Evolutionary conservation across 2,329 filamentous ascomycete genomes (phyloP), one percentile per base, ranked within the genome.

Genomic region (Nothophoma quercina): DNA sequence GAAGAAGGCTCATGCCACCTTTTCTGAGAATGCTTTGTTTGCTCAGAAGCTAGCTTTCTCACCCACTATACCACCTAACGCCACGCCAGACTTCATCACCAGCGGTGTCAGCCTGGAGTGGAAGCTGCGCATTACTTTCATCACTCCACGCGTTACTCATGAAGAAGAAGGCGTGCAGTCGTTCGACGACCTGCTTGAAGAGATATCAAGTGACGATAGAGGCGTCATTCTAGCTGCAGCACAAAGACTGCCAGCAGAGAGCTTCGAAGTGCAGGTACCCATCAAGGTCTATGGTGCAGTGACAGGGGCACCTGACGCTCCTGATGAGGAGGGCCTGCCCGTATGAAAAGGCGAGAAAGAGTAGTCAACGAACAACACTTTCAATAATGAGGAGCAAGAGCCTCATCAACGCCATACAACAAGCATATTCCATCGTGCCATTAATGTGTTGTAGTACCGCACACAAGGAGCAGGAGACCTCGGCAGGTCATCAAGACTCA

Each of bases 41-140:
- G 86, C 92, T 2, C 84, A 89, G 7, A 83, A 91, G 41, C 81
- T 93, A 18, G 85, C 90, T 6, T 97, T 98, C 67, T 87, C 82
- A 7, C 89, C 92, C 0, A 89, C 90, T 0, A 92, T 99, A 40
- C 95, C 95, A 0, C 83, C 89, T 15, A 83, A 82, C 12, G 92
- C 91, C 0, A 96, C 93, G 1, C 95, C 95, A 0, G 92, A 95
- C 59, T 96, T 99, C 62, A 84, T 96, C 38, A 99, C 95, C 0
- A 96, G 87, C 56, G 93, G 93, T 2, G 85, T 99, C 4, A 89
- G 85, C 59, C 79, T 97, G 21, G 89, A 91, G 61, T 99, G 95
- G 95, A 90, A 89, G 71, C 79, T 99, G 26, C 82, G 91, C 1
- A 86, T 99, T 51, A 93, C 98, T 75, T 99, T 99, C 75, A 92